Conservation (phyloP, 2,329 filamentous ascomycete species). For the Talaromyces marneffei region DNA sequence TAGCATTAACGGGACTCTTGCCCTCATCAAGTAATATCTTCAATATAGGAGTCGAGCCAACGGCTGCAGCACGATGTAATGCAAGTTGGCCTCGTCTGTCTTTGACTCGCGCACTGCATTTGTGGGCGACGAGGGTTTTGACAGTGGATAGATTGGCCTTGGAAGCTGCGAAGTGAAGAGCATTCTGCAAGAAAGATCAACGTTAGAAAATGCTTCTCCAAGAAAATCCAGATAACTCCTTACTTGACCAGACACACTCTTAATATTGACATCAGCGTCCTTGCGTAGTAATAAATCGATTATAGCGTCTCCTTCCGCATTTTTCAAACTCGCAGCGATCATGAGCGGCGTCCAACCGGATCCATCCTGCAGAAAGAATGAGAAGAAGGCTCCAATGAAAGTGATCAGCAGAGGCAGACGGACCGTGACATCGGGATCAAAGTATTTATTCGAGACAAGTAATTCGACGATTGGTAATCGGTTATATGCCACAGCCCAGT, state of each 20-base stretch:
- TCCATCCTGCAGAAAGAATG: slow-evolving; percentile 32
- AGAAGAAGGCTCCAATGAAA: not conserved
- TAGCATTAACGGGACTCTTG: slow-evolving; percentile 73
- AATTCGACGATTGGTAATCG: slow-evolving; percentile 67
- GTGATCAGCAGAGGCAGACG: slow-evolving; percentile 1
- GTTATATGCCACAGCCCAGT: slow-evolving; percentile 90
- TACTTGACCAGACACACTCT: slow-evolving; percentile 41
- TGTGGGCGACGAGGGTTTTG: slow-evolving; percentile 66
- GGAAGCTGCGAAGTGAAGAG: slow-evolving; percentile 83
- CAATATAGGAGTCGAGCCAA: slow-evolving; percentile 83
- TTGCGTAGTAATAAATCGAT: slow-evolving; percentile 43
- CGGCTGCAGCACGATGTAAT: slow-evolving; percentile 83
- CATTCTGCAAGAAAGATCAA: slow-evolving; percentile 54
- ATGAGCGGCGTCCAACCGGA: slow-evolving; percentile 48
- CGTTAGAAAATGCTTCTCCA: not conserved
- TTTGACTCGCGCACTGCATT: slow-evolving; percentile 71
- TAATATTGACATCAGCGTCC: slow-evolving; percentile 42
- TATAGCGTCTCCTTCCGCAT: slow-evolving; percentile 41
- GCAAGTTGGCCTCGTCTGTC: slow-evolving; percentile 86
- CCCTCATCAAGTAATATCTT: slow-evolving; percentile 68
- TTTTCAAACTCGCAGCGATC: slow-evolving; percentile 45
- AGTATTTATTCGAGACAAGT: slow-evolving; percentile 63
- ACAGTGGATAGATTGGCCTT: slow-evolving; percentile 83
- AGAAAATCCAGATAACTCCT: not conserved
- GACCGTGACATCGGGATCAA: slow-evolving; percentile 78